Percentiles rank a stretch among this genome's conserved stretches.
Conservation (phyloP, 2,329 filamentous ascomycete species). For the Aspergillus awamori region DNA sequence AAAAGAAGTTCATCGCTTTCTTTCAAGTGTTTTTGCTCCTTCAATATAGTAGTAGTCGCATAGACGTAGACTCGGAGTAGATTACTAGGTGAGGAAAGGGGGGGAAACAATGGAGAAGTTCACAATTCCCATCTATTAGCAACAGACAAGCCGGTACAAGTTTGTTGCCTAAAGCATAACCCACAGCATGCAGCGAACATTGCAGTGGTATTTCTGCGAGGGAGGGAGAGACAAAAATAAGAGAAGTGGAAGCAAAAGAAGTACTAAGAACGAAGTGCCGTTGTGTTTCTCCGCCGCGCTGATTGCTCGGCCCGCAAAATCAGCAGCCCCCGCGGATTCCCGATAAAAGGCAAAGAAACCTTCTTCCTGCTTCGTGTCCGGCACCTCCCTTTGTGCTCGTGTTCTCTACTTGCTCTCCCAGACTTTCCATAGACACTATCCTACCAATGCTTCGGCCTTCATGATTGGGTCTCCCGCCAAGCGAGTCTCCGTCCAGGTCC, state of each 20-base stretch:
- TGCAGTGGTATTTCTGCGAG: not conserved
- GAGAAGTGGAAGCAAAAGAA: not conserved
- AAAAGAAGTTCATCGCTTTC: too few species aligned
- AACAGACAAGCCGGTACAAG: too few species aligned
- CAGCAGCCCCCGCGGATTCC: constrained; percentile 22
- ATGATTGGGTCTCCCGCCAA: constrained; percentile 44
- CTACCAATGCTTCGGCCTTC: constrained; percentile 34
- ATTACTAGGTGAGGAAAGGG: too few species aligned
- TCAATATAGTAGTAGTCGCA: too few species aligned
- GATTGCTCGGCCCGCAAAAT: constrained; percentile 23
- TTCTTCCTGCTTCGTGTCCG: constrained; percentile 8
- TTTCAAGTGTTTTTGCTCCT: too few species aligned
- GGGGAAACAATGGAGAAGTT: too few species aligned
- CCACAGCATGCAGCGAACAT: not conserved
- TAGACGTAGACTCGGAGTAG: too few species aligned
- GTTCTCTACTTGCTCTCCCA: constrained; percentile 2
- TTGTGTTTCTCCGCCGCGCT: constrained; percentile 22
- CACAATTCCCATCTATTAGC: too few species aligned
- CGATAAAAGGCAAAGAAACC: constrained; percentile 10
- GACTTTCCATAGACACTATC: constrained; percentile 17
- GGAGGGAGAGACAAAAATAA: not conserved
- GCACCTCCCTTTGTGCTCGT: constrained; percentile 8
- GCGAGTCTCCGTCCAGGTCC: constrained; percentile 43
- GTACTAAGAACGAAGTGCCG: constrained; percentile 22
- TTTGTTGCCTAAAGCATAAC: too few species aligned